phyloP scores from a whole-genome alignment of 495 filamentous ascomycete genomes.

The Penicillium maclennaniae region DNA sequence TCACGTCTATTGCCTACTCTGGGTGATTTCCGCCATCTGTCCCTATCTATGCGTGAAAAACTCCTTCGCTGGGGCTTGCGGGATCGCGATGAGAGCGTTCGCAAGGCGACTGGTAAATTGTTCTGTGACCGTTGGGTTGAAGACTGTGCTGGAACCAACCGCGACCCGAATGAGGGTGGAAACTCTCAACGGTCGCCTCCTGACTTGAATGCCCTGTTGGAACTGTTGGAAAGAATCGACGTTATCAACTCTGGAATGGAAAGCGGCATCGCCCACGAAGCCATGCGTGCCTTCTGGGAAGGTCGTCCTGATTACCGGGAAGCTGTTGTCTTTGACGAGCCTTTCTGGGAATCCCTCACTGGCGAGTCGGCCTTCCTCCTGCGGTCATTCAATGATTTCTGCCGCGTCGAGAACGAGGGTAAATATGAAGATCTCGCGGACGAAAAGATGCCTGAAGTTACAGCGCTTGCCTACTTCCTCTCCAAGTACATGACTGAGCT shows the following conservation, averaged over 20 bases:
- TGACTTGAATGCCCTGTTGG: conserved; percentile 71
- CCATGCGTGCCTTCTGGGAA: conserved; percentile 95
- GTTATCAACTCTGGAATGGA: conserved; percentile 85
- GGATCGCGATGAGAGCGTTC: conserved; percentile 91
- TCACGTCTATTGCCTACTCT: conserved; percentile 82
- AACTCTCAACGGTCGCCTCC: conserved; percentile 53
- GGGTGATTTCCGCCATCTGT: conserved; percentile 93
- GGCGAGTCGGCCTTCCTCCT: conserved; percentile 85
- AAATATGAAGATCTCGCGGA: conserved; percentile 71
- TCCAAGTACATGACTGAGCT: conserved; percentile 74
- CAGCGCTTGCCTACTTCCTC: conserved; percentile 77
- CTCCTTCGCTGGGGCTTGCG: conserved; percentile 91
- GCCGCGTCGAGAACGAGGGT: conserved; percentile 62
- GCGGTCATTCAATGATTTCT: conserved; percentile 91
- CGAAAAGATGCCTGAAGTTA: conserved; percentile 94
- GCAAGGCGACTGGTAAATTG: conserved; percentile 82
- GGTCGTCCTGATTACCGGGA: conserved; percentile 88
- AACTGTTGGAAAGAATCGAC: conserved; percentile 91
- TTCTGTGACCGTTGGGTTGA: conserved; percentile 97
- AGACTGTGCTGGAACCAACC: conserved; percentile 70
- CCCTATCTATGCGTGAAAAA: conserved; percentile 93
- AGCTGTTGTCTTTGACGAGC: conserved; percentile 72
- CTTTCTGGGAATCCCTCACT: conserved; percentile 81
- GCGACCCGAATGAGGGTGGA: conserved; percentile 42
- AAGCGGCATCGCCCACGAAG: conserved; percentile 83